A percentile compares a stretch with the other conserved stretches of the same genome.
Conservation (phyloP, 768 basidiomycete genomes). For the Tylopilus sp. region DNA sequence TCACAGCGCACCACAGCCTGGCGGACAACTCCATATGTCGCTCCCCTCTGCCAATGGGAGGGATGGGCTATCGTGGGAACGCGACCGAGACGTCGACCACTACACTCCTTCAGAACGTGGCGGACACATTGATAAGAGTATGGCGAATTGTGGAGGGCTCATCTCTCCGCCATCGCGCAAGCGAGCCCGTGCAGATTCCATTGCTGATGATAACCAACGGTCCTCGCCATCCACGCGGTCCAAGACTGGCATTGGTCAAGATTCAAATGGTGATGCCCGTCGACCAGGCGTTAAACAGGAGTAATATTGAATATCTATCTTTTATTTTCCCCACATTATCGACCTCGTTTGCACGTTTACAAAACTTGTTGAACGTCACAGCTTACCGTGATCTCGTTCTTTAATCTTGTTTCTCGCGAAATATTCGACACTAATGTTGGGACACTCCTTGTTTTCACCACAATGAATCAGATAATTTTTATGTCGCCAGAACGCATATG, state of each 20-base stretch:
- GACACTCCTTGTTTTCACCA: background rate
- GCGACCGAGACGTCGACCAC: constrained; percentile 29
- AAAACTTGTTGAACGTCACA: background rate
- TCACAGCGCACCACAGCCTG: constrained; percentile 23
- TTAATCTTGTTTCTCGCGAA: background rate
- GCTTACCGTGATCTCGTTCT: background rate
- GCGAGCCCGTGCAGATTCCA: constrained; percentile 25
- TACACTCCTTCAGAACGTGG: constrained; percentile 29
- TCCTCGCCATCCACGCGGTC: constrained; percentile 18
- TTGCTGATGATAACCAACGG: constrained; percentile 16
- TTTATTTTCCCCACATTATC: background rate
- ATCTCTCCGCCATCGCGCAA: constrained; percentile 27
- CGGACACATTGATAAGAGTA: constrained; percentile 17
- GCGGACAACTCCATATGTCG: constrained; percentile 29
- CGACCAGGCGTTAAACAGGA: constrained; percentile 29
- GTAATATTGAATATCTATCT: constrained; percentile 4
- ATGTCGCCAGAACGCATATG: constrained; percentile 7
- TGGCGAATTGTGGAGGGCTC: constrained; percentile 16
- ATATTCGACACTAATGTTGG: constrained; percentile 6
- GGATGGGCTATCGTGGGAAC: constrained; percentile 31
- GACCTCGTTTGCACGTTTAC: background rate
- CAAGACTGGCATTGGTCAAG: constrained; percentile 16
- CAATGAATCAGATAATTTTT: constrained; percentile 4
- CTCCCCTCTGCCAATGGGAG: constrained; percentile 25
- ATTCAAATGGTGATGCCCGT: constrained; percentile 12